Conservation (phyloP, 2,329 filamentous ascomycete species). For the Hypoxylon sp. region DNA sequence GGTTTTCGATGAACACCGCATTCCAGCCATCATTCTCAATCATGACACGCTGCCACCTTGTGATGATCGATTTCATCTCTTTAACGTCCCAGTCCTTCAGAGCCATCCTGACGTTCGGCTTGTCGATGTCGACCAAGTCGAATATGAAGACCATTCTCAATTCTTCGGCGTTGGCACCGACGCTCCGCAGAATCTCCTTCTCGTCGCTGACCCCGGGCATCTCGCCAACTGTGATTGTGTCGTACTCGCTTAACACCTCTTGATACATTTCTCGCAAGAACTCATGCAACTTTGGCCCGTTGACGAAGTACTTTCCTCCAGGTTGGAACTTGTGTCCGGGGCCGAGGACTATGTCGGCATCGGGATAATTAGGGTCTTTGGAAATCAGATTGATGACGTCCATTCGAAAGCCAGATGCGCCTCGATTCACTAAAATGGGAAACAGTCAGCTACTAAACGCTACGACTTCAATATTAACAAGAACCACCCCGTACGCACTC, state of each 20-base stretch:
- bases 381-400: constrained; percentile 82
- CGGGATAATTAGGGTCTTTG: constrained; percentile 71
- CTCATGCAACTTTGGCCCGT: constrained; percentile 78
- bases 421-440: constrained; percentile 67
- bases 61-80: constrained; percentile 58
- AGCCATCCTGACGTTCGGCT: constrained; percentile 61
- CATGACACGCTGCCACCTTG: constrained; percentile 62
- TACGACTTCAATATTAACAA: background rate
- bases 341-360: constrained; percentile 69
- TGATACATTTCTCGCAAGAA: constrained; percentile 76
- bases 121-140: constrained; percentile 74
- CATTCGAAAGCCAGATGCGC: constrained; percentile 81
- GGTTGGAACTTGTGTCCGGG: constrained; percentile 65
- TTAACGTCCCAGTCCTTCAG: constrained; percentile 64
- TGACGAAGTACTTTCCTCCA: constrained; percentile 71
- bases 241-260: constrained; percentile 70
- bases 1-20: constrained; percentile 75
- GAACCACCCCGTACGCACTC: constrained; percentile 56
- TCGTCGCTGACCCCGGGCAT: constrained; percentile 74
- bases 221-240: constrained; percentile 80
- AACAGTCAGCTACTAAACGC: constrained; percentile 11
- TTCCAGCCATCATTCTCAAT: constrained; percentile 71
- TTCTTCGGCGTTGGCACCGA: constrained; percentile 70
- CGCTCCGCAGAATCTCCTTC: constrained; percentile 70
- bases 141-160: constrained; percentile 81